These are phyloP conservation scores for Fusarium aywerte DNA, from an alignment of 2,329 filamentous ascomycete species.

Conservation along the genomic window DNA sequence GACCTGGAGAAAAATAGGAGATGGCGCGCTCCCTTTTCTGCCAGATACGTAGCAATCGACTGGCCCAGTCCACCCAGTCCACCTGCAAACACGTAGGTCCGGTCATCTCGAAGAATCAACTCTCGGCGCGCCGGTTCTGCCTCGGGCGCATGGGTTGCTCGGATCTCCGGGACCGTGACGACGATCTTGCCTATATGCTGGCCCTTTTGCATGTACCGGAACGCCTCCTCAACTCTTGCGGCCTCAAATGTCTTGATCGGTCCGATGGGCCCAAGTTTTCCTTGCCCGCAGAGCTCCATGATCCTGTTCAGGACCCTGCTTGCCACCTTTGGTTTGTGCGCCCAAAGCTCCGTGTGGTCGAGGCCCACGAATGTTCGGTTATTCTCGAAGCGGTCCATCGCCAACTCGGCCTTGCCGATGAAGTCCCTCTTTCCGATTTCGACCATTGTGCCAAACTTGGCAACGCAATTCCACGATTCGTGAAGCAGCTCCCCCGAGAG, in stretches of 20 bases:
- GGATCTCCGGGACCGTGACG: conserved; percentile 40
- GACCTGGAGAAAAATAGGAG: conserved; percentile 25
- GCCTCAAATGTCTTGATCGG: conserved; percentile 5
- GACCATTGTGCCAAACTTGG: conserved; percentile 57
- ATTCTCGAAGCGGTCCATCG: conserved; percentile 57
- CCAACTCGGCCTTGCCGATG: conserved; percentile 53
- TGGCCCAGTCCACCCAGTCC: conserved; percentile 35
- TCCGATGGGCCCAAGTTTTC: conserved; percentile 37
- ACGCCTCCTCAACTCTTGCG: conserved; percentile 44
- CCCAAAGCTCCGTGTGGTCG: conserved; percentile 46
- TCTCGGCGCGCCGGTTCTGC: conserved; percentile 10
- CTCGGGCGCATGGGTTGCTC: conserved; percentile 11
- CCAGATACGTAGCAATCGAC: conserved; percentile 12
- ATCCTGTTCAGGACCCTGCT: background rate
- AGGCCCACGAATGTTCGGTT: conserved; percentile 50
- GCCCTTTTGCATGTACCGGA: conserved; percentile 57
- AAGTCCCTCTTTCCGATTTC: conserved; percentile 60
- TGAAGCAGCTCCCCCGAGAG: conserved; percentile 55
- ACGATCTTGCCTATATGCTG: conserved; percentile 57
- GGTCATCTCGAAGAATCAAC: background rate
- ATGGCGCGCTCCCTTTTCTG: conserved; percentile 9
- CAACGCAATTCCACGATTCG: conserved; percentile 57
- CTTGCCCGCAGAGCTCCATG: conserved; percentile 15
- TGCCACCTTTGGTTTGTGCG: conserved; percentile 5
- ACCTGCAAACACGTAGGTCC: conserved; percentile 45